Percentiles rank a stretch among this genome's conserved stretches.
Evolutionary conservation across 129 eudicot genomes (phyloP).

Genomic region (Escallonia herrerae): DNA sequence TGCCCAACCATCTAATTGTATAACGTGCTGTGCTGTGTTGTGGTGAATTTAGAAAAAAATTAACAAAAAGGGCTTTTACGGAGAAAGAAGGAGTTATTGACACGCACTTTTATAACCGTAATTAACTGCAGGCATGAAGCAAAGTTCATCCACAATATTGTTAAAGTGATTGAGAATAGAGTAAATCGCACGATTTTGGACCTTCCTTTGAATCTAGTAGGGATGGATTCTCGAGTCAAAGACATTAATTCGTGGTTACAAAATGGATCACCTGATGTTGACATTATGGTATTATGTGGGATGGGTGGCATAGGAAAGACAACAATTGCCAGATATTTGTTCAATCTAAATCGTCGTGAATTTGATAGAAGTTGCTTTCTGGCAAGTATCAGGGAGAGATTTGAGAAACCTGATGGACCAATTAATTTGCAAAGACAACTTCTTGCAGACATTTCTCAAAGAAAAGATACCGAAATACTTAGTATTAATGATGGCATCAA

Average conservation of each 20-base stretch:
- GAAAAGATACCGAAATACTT: background rate
- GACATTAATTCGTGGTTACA: conserved; percentile 4
- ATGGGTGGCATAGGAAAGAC: conserved; percentile 13
- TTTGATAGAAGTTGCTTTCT: conserved; percentile 3
- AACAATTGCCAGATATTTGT: background rate
- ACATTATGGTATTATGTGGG: background rate
- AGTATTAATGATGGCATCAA: background rate
- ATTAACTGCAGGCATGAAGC: conserved; percentile 4
- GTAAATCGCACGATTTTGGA: background rate
- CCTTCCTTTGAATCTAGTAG: conserved; percentile 4
- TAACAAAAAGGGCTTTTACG: too few relatives aligned
- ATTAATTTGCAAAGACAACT: conserved; percentile 3
- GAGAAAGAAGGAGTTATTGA: too few relatives aligned
- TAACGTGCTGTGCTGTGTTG: too few relatives aligned
- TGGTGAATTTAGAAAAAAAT: too few relatives aligned
- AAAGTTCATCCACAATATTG: conserved; percentile 2
- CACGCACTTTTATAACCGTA: too few relatives aligned
- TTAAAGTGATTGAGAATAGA: background rate
- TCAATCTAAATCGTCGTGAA: background rate
- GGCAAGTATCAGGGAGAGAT: background rate
- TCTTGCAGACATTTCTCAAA: background rate
- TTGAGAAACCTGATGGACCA: background rate
- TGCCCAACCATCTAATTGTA: too few relatives aligned
- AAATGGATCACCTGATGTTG: background rate
- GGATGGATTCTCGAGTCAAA: conserved; percentile 6